phyloP scores from a whole-genome alignment of 257 asterid species.

The Marsdenia floribunda region DNA sequence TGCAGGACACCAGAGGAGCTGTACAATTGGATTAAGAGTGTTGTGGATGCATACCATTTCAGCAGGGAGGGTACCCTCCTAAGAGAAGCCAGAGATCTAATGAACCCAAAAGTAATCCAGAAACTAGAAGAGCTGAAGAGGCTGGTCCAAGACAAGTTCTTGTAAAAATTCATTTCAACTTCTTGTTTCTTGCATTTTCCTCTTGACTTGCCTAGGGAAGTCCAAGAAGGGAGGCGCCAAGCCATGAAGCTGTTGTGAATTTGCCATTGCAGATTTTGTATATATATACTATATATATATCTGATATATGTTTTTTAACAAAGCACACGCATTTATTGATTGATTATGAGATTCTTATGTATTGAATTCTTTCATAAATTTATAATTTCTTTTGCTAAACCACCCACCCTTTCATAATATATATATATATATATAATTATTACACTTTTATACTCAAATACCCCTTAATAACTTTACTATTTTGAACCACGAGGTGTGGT shows the following conservation, averaged over 20 bases:
- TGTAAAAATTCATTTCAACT: slow-evolving; percentile 35
- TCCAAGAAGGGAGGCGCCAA: background rate
- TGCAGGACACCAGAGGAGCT: slow-evolving; percentile 79
- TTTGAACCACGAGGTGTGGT: too few relatives aligned
- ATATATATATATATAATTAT: too few relatives aligned
- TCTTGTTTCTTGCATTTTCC: background rate
- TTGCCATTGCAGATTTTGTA: background rate
- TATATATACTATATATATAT: too few relatives aligned
- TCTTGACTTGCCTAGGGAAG: background rate
- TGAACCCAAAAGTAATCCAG: slow-evolving; percentile 64
- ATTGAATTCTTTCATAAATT: background rate
- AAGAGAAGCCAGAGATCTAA: slow-evolving; percentile 75
- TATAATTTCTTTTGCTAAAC: too few relatives aligned
- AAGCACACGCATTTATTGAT: background rate
- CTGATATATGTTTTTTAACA: too few relatives aligned
- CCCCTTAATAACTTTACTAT: too few relatives aligned
- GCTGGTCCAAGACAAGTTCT: slow-evolving; percentile 66
- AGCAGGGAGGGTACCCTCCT: slow-evolving; percentile 80
- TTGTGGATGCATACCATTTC: slow-evolving; percentile 71
- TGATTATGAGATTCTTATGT: background rate
- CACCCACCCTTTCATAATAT: too few relatives aligned
- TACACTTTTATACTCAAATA: too few relatives aligned
- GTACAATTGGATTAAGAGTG: slow-evolving; percentile 53
- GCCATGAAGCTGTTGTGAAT: background rate
- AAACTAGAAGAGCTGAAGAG: slow-evolving; percentile 63